A percentile compares a stretch with the other conserved stretches of the same genome.
These are phyloP conservation scores for Sclerotinia minor DNA, from an alignment of 2,329 filamentous ascomycete genomes.

Conservation along the genomic window DNA sequence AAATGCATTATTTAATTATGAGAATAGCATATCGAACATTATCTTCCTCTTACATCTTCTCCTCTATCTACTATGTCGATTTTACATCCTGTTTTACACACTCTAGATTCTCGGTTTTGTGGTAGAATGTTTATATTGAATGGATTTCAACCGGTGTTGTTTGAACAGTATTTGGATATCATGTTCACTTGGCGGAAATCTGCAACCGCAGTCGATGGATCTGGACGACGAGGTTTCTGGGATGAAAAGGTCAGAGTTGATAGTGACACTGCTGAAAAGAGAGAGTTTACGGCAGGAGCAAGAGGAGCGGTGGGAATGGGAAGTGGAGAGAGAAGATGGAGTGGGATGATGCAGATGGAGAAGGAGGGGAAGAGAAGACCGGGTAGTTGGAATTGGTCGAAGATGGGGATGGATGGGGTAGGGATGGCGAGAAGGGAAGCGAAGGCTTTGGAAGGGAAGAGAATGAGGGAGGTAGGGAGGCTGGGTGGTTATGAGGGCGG, in stretches of 20 bases:
- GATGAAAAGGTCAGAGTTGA: conserved; percentile 28
- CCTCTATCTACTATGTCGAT: conserved; percentile 61
- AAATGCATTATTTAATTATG: not conserved
- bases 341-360: conserved; percentile 6
- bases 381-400: conserved; percentile 17
- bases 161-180: conserved; percentile 27
- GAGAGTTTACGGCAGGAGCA: conserved; percentile 30
- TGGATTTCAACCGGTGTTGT: conserved; percentile 23
- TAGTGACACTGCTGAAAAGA: conserved; percentile 28
- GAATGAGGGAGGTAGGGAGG: conserved; percentile 14
- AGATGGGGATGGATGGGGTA: conserved; percentile 22
- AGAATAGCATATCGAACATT: conserved; percentile 74
- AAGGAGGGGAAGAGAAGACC: conserved; percentile 20
- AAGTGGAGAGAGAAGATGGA: conserved; percentile 18
- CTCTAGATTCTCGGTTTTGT: conserved; percentile 24
- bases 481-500: conserved; percentile 17
- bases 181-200: conserved; percentile 16
- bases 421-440: conserved; percentile 12
- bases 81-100: conserved; percentile 65
- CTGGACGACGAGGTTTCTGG: conserved; percentile 16
- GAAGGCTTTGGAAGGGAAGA: conserved; percentile 18
- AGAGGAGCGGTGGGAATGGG: not conserved
- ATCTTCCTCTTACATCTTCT: conserved; percentile 54
- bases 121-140: conserved; percentile 42
- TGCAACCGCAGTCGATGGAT: not conserved